Evolutionary conservation across 768 basidiomycete genomes (phyloP).

Genomic region (Pisolithus sp.): DNA sequence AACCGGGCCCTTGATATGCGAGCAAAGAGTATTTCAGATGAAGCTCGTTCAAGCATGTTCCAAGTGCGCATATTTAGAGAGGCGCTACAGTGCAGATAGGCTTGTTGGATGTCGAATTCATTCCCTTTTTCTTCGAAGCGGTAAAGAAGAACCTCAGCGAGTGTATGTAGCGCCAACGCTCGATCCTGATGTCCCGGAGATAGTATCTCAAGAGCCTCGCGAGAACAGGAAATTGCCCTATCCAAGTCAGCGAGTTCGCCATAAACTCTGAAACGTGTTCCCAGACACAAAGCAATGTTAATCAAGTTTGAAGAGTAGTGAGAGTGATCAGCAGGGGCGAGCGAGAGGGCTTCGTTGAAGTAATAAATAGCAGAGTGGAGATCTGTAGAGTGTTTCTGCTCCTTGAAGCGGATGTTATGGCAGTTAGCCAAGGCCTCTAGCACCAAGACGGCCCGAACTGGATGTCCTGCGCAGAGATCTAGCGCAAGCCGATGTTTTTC

Average conservation of each 20-base stretch:
- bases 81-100: constrained; percentile 12
- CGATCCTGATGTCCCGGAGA: constrained; percentile 11
- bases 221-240: constrained; percentile 21
- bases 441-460: constrained; percentile 9
- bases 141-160: constrained; percentile 17
- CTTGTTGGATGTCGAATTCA: constrained; percentile 24
- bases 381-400: constrained; percentile 15
- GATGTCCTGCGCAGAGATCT: constrained; percentile 9
- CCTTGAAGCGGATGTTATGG: constrained; percentile 21
- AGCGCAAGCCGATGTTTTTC: constrained; percentile 19
- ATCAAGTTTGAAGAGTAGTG: constrained; percentile 11
- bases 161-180: constrained; percentile 8
- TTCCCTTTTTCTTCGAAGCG: constrained; percentile 20
- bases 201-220: constrained; percentile 17
- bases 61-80: constrained; percentile 1
- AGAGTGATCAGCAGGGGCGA: constrained; percentile 12
- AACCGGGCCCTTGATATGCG: constrained; percentile 18
- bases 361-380: constrained; percentile 20
- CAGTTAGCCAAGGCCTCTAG: constrained; percentile 18
- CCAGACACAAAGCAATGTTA: constrained; percentile 11
- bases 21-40: constrained; percentile 16
- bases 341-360: constrained; percentile 21
- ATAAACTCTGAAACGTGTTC: constrained; percentile 11
- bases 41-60: constrained; percentile 10
- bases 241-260: constrained; percentile 18